These are phyloP conservation scores for Zelopaecilomyces penicillatus DNA, from an alignment of 2,329 filamentous ascomycete genomes.

Conservation along the genomic window DNA sequence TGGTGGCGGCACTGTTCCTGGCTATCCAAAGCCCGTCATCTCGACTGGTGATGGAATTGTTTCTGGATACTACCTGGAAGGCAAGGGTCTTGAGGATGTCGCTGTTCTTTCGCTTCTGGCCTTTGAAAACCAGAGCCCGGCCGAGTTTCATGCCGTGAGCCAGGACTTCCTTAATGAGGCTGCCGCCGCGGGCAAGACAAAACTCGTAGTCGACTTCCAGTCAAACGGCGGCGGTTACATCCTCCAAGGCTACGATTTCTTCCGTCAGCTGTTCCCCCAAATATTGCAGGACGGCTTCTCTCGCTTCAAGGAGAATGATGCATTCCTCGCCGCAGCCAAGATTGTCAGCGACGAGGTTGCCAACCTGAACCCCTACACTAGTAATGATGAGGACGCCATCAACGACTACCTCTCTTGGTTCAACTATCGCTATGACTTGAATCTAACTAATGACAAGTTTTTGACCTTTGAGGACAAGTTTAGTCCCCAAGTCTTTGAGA, in stretches of 20 bases:
- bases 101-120: constrained; percentile 19
- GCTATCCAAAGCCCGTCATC: constrained; percentile 23
- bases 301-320: constrained; percentile 29
- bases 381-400: constrained; percentile 23
- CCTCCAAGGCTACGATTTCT: constrained; percentile 53
- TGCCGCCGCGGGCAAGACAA: constrained; percentile 43
- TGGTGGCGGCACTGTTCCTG: constrained; percentile 2
- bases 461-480: constrained; percentile 39
- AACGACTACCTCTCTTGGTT: constrained; percentile 41
- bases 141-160: constrained; percentile 27
- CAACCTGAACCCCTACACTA: constrained; percentile 38
- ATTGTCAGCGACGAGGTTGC: constrained; percentile 35
- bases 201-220: constrained; percentile 40
- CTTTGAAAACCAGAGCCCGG: constrained; percentile 18
- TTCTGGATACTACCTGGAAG: constrained; percentile 27
- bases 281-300: constrained; percentile 29
- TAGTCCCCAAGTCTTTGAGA: constrained; percentile 29
- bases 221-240: constrained; percentile 51
- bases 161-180: constrained; percentile 28
- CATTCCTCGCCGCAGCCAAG: constrained; percentile 36
- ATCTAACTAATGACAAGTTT: constrained; percentile 40
- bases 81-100: constrained; percentile 24
- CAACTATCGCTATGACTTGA: constrained; percentile 43
- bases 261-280: constrained; percentile 43
- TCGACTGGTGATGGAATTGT: constrained; percentile 14